Evolutionary conservation across 805 yeast genomes (phyloP), one percentile per base, ranked within the genome.

Genomic region (Metschnikowia continentalis): DNA sequence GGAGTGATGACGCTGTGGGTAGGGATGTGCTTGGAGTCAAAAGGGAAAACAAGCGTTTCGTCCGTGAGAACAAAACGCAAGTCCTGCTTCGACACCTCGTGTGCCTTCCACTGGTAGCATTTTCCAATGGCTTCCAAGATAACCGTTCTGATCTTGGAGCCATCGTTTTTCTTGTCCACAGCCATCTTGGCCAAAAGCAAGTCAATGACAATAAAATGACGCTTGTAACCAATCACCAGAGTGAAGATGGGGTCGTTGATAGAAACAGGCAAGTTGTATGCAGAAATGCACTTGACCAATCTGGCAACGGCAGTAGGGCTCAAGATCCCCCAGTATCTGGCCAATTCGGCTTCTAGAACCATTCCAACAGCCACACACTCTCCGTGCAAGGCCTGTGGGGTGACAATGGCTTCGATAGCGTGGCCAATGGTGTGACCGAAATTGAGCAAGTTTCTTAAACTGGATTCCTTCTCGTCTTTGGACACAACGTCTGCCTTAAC

Each of bases 351-450:
- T 69, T 94, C 99, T 62, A 84, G 80, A 33, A 94, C 84, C 80
- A 90, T 87, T 56, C 99, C 99, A 54, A 94, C 80, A n/a, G 98
- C 79, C n/a, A 94, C 99, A 78, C 99, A 94, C 71, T 94, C 99
- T 53, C 99, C 99, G 64, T 94, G 99, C 42, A 94, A 78, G 22
- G 96, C 94, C 68, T 91, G 90, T 7, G 99, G 99, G 3, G 98
- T 91, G 55, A 94, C 76, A 35, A 94, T 83, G n/a, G 99, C 98
- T 74, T 94, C 99, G 57, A 87, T 90, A 19, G 99, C 99, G 68
- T 94, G 99, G 42, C 99, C 99, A 61, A 94, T 91, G 30, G 97
- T 82, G 68, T 94, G 99, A 35, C 99, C 99, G 65, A 92, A 94
- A 70, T 94, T 94, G 53, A 94, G 77, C 56, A 94, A 72, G 68